Percentiles rank a stretch among this genome's conserved stretches.
Evolutionary conservation across 2,329 filamentous ascomycete species (phyloP).

Genomic region (Phaeosphaeriaceae sp.): DNA sequence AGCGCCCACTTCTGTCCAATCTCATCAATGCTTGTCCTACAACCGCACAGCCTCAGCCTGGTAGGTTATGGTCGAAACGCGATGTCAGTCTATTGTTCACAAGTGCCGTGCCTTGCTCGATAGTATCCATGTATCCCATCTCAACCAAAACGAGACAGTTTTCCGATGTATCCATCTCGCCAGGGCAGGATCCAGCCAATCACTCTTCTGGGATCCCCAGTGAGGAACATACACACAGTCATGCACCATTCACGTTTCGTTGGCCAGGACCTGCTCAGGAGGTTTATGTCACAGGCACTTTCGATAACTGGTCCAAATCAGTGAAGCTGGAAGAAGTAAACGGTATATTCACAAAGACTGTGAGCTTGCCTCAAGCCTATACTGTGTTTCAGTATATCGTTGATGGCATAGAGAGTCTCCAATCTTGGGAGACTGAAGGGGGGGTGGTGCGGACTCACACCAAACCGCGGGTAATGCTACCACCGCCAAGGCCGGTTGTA

Average conservation of each 20-base stretch:
- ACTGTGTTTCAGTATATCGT: conserved; percentile 1
- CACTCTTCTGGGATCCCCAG: too few relatives aligned
- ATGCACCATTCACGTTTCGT: neutral
- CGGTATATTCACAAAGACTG: neutral
- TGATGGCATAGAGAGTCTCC: neutral
- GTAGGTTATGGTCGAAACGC: too few relatives aligned
- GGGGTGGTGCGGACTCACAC: neutral
- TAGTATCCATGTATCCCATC: neutral
- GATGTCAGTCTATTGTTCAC: neutral
- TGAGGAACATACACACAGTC: neutral
- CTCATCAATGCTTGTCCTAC: neutral
- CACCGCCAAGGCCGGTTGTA: too few relatives aligned
- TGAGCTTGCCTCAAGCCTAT: neutral
- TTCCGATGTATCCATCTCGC: too few relatives aligned
- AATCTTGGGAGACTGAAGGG: neutral
- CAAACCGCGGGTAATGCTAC: neutral
- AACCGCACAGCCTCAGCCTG: neutral
- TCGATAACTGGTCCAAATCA: neutral
- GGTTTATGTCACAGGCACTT: conserved; percentile 1
- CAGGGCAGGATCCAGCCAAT: too few relatives aligned
- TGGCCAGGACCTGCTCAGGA: neutral
- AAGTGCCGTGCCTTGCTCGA: neutral
- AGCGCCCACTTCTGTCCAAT: neutral
- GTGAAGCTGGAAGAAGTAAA: neutral
- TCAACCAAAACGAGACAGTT: neutral